Conservation (phyloP, 108 stramenopile genomes). For the Cyclotella choctawhatcheeana region DNA sequence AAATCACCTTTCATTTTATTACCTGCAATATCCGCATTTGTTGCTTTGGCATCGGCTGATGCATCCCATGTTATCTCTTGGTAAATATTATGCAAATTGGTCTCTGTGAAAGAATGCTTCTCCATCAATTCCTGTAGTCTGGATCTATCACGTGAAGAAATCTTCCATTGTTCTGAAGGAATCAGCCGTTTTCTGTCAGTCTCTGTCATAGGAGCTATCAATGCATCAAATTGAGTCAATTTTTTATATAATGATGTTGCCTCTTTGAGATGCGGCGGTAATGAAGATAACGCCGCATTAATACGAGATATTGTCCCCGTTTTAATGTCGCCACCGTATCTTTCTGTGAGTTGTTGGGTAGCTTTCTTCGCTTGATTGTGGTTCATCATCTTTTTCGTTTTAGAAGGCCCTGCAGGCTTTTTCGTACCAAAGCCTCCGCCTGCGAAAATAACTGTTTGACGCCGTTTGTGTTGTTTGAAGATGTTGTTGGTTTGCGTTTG, state of each 20-base stretch:
- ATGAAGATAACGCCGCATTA: conserved; percentile 33
- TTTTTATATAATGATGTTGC: conserved; percentile 62
- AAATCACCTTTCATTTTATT: conserved; percentile 60
- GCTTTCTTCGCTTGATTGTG: too few relatives aligned
- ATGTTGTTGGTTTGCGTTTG: too few relatives aligned
- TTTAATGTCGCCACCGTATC: conserved; percentile 66
- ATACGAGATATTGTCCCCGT: conserved; percentile 65
- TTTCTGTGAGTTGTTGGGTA: too few relatives aligned
- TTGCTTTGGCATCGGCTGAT: conserved; percentile 78
- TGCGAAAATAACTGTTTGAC: too few relatives aligned
- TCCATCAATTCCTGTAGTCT: conserved; percentile 49
- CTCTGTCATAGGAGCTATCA: conserved; percentile 46
- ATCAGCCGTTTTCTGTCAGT: conserved; percentile 47
- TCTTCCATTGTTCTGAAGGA: conserved; percentile 44
- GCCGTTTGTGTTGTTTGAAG: too few relatives aligned
- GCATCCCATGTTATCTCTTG: conserved; percentile 82
- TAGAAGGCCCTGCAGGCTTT: too few relatives aligned
- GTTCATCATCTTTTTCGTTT: too few relatives aligned
- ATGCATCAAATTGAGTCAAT: conserved; percentile 57
- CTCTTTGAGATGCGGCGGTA: conserved; percentile 55
- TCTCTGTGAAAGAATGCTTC: conserved; percentile 43
- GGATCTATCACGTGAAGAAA: conserved; percentile 48
- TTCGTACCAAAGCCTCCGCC: too few relatives aligned
- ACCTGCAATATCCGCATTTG: conserved; percentile 57
- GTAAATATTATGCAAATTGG: conserved; percentile 66